Evolutionary conservation across 2,329 filamentous ascomycete species (phyloP), one percentile per base, ranked within the genome.

Genomic region (Colletotrichum zoysiae): DNA sequence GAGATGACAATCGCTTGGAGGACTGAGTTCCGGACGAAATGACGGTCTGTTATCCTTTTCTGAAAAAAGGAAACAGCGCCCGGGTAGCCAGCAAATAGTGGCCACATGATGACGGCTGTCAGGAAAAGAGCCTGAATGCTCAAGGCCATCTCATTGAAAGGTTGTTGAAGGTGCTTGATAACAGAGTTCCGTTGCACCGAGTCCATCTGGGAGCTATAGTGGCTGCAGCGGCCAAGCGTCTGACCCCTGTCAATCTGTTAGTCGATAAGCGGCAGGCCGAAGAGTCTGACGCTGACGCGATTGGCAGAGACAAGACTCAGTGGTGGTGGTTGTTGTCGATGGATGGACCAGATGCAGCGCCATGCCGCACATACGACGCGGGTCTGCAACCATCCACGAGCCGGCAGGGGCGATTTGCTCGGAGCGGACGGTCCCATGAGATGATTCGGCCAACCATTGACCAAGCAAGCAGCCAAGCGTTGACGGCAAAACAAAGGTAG

Each of bases 1-100:
- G 81, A 50, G 81, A 8, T 81, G 79, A 23, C 81, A 85, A 26
- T 75, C 78, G 86, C 3, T 76, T 80, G 56, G 74, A 79, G 30
- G 84, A 86, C 59, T 84, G 82, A 1, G 75, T 66, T 8, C 63
- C 81, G 20, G 67, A 75, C 6, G 77, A 80, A 59, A 53, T 53
- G 5, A 53, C 76, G 1, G 76, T 75, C 5, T 69, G 69, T 1
- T 64, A 75, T 40, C 79, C 78, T 59, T 67, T 79, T 1, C 65
- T 80, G 11, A 76, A 75, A 75, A 23, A 76, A 76, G 38, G 78
- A 75, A 11, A 71, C 57, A 79, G n/a, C 3, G 26, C 2, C n/a
- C 5, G 1, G 48, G 4, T 7, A 26, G 48, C 7, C 12, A 26
- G 5, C 2, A n/a, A 14, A 26, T 50, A 14, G 1, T 14, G 16